phyloP scores from a whole-genome alignment of 805 yeast species.

The Wickerhamomyces ciferrii region DNA sequence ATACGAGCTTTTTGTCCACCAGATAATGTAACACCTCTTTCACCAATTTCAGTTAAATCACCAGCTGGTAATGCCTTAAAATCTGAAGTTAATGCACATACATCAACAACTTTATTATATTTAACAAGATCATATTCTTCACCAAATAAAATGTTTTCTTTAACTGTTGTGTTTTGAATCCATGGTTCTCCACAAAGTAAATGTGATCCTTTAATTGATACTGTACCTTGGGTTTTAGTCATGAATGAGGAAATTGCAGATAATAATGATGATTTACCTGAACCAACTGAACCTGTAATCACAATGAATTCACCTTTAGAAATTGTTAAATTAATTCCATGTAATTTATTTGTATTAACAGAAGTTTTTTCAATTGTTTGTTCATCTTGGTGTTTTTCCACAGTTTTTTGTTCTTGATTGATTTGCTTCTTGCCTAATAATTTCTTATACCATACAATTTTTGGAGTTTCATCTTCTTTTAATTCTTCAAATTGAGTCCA shows the following conservation, averaged over 20 bases:
- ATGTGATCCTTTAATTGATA: background rate
- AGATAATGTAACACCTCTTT: constrained; percentile 66
- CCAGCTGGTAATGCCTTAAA: constrained; percentile 59
- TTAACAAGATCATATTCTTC: constrained; percentile 34
- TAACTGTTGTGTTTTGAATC: constrained; percentile 70
- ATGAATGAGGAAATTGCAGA: background rate
- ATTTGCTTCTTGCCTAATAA: too few species aligned
- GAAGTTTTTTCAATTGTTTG: too few species aligned
- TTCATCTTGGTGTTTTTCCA: too few species aligned
- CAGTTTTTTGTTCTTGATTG: constrained; percentile 15
- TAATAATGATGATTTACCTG: constrained; percentile 62
- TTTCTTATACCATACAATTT: background rate
- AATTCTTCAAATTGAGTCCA: constrained; percentile 46
- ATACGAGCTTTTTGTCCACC: constrained; percentile 34
- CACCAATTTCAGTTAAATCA: constrained; percentile 68
- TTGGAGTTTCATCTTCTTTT: background rate
- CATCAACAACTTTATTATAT: constrained; percentile 48
- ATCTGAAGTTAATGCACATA: constrained; percentile 57
- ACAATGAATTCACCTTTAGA: constrained; percentile 22
- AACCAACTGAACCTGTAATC: constrained; percentile 72
- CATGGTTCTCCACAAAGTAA: constrained; percentile 39
- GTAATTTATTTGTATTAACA: background rate
- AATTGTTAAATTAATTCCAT: constrained; percentile 35
- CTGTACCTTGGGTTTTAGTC: background rate
- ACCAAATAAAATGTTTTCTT: constrained; percentile 64